Conservation (phyloP, 176 grass and related monocot species). For the Cenchrus fungigraminus region DNA sequence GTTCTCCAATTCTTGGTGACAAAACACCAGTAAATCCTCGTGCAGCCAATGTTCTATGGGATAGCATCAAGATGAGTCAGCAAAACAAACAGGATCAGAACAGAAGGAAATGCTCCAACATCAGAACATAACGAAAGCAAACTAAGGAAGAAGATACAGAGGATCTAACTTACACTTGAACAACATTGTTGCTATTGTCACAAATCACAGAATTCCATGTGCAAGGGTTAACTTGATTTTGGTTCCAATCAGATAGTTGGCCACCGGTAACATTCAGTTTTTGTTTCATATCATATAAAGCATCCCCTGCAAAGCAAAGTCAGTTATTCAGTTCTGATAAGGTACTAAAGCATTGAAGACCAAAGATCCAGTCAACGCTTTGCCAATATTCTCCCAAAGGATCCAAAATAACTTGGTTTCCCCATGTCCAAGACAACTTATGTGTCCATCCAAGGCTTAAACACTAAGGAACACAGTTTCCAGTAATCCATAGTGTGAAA, state of each 20-base stretch:
- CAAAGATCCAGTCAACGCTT: neutral
- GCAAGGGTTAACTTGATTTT: constrained; percentile 73
- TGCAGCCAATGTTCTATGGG: constrained; percentile 70
- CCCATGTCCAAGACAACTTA: neutral
- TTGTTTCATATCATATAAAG: constrained; percentile 63
- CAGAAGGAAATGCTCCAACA: neutral
- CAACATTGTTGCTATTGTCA: constrained; percentile 69
- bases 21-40: constrained; percentile 77
- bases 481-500: neutral
- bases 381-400: neutral
- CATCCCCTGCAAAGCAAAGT: constrained; percentile 48
- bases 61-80: neutral
- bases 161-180: constrained; percentile 73
- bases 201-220: constrained; percentile 84
- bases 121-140: constrained; percentile 14
- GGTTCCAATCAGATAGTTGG: constrained; percentile 75
- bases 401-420: neutral
- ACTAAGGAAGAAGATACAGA: neutral
- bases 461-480: neutral
- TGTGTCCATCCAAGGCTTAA: neutral
- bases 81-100: constrained; percentile 15
- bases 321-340: constrained; percentile 8
- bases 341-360: constrained; percentile 1
- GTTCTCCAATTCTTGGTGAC: constrained; percentile 84
- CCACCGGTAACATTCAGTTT: constrained; percentile 56